phyloP scores from a whole-genome alignment of 2,329 filamentous ascomycete species.

The Penicillium oxalicum region DNA sequence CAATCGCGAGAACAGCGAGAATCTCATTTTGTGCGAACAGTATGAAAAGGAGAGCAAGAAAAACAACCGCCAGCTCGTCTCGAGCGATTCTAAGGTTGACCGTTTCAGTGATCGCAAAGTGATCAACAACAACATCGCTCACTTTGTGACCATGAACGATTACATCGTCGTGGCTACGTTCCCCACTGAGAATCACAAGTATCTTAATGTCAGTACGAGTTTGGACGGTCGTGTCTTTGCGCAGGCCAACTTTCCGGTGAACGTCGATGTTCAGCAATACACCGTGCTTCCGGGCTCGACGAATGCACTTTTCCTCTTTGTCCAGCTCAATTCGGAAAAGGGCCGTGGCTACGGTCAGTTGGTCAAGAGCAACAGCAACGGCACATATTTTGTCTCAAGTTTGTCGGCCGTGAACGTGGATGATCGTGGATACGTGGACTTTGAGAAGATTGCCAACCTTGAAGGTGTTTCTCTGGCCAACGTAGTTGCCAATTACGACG shows the following conservation, averaged over 20 bases:
- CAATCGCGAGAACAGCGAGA: slow-evolving; percentile 52
- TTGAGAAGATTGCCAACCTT: slow-evolving; percentile 88
- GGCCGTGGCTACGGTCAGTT: slow-evolving; percentile 74
- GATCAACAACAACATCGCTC: slow-evolving; percentile 65
- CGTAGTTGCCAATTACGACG: slow-evolving; percentile 67
- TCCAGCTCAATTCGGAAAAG: slow-evolving; percentile 63
- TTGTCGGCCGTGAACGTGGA: slow-evolving; percentile 77
- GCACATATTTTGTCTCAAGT: slow-evolving; percentile 87
- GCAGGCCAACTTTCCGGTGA: slow-evolving; percentile 75
- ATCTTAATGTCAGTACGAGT: slow-evolving; percentile 72
- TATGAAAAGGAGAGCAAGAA: slow-evolving; percentile 57
- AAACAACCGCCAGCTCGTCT: slow-evolving; percentile 63
- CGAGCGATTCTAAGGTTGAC: slow-evolving; percentile 57
- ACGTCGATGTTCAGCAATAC: slow-evolving; percentile 75
- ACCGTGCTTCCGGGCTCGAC: slow-evolving; percentile 93
- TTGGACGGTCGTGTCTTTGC: slow-evolving; percentile 80
- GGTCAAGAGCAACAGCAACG: slow-evolving; percentile 97
- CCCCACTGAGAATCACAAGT: slow-evolving; percentile 56
- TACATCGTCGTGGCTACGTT: slow-evolving; percentile 84
- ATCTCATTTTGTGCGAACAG: slow-evolving; percentile 61
- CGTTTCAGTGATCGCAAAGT: slow-evolving; percentile 64
- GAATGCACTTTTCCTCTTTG: slow-evolving; percentile 89
- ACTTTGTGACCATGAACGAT: slow-evolving; percentile 92
- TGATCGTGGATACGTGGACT: slow-evolving; percentile 73
- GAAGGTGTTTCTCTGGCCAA: slow-evolving; percentile 90